Evolutionary conservation across 1,284 basidiomycete species (phyloP).

Genomic region (Puccinia coronata): DNA sequence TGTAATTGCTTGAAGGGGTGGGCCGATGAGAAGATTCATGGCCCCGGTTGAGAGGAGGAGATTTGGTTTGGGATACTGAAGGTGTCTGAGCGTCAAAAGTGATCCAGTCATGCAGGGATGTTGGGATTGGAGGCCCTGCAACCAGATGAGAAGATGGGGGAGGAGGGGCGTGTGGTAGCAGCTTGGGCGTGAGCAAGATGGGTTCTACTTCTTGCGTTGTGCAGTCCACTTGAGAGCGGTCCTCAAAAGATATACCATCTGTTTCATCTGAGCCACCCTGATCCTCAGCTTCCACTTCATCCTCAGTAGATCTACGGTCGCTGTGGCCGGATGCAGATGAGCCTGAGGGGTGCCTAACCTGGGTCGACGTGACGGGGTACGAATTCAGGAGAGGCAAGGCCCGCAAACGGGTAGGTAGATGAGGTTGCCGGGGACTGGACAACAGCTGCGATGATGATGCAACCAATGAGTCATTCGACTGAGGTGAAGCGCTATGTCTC

Average conservation of each 20-base stretch:
- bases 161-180: background rate
- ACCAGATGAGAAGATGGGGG: background rate
- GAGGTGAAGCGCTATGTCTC: background rate
- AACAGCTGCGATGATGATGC: background rate
- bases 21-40: background rate
- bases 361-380: background rate
- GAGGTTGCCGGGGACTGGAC: background rate
- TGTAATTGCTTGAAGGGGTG: background rate
- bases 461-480: background rate
- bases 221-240: background rate
- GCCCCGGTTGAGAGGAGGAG: background rate
- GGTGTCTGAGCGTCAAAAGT: background rate
- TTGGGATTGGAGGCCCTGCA: background rate
- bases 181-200: background rate
- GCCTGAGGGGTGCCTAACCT: background rate
- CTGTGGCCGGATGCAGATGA: background rate
- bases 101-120: background rate
- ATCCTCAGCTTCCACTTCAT: conserved; percentile 11
- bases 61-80: background rate
- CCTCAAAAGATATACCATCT: conserved; percentile 11
- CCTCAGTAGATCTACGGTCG: background rate
- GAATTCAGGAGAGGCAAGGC: background rate
- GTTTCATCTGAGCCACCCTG: conserved; percentile 10
- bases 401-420: background rate
- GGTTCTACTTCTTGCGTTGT: background rate